Conservation (phyloP, 495 filamentous ascomycete genomes). For the Astrothelium macrocarpum region DNA sequence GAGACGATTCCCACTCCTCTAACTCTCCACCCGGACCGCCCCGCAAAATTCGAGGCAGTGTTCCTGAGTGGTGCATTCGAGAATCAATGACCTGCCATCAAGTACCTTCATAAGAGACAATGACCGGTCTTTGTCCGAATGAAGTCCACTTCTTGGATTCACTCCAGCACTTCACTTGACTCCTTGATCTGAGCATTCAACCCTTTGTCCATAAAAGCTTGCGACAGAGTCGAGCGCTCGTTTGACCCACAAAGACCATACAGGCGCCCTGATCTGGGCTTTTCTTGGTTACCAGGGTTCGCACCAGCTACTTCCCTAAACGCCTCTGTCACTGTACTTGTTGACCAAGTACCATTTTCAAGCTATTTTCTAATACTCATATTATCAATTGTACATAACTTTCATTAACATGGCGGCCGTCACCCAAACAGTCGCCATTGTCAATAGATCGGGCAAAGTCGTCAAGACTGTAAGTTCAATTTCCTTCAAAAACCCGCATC, state of each 20-base stretch:
- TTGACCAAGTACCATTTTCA: constrained; percentile 15
- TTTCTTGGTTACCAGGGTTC: not conserved
- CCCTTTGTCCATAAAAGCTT: not conserved
- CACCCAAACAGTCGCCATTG: constrained; percentile 71
- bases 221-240: not conserved
- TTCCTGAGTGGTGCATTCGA: not conserved
- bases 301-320: not conserved
- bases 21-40: not conserved
- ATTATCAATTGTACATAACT: not conserved
- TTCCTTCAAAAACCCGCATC: not conserved
- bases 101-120: not conserved
- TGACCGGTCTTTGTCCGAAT: not conserved
- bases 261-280: not conserved
- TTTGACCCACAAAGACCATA: not conserved
- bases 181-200: not conserved
- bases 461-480: constrained; percentile 67
- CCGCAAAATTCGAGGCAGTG: not conserved
- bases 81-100: not conserved
- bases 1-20: not conserved
- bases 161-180: not conserved
- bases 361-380: not conserved
- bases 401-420: constrained; percentile 25
- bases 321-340: constrained; percentile 10
- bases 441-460: constrained; percentile 87
- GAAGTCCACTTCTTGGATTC: not conserved